These are phyloP conservation scores for Neonectria punicea DNA, from an alignment of 2,329 filamentous ascomycete species.

Conservation along the genomic window DNA sequence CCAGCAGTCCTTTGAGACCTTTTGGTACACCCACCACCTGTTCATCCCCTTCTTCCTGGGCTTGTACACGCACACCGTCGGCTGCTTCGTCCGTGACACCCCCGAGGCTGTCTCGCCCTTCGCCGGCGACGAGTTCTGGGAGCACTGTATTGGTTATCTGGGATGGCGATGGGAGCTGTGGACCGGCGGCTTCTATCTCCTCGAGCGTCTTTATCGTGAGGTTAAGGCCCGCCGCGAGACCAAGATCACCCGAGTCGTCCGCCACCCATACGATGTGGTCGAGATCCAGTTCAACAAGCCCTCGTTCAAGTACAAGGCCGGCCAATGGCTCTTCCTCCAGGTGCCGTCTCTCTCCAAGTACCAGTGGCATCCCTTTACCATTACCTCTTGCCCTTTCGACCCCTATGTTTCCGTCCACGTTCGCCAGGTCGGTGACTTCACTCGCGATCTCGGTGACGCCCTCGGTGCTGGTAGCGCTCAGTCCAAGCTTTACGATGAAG, in stretches of 20 bases:
- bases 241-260: conserved; percentile 91
- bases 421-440: conserved; percentile 97
- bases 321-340: conserved; percentile 98
- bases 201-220: conserved; percentile 91
- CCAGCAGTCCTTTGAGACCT: conserved; percentile 97
- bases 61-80: conserved; percentile 94
- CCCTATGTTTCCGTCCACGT: conserved; percentile 95
- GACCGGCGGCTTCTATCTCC: conserved; percentile 84
- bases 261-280: conserved; percentile 95
- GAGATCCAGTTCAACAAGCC: conserved; percentile 98
- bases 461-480: conserved; percentile 92
- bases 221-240: conserved; percentile 85
- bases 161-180: conserved; percentile 98
- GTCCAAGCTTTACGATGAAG: conserved; percentile 86
- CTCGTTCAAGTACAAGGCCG: conserved; percentile 97
- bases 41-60: conserved; percentile 95
- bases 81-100: conserved; percentile 94
- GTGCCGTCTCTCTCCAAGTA: conserved; percentile 87
- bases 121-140: conserved; percentile 84
- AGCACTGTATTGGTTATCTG: conserved; percentile 92
- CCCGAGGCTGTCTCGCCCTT: conserved; percentile 81
- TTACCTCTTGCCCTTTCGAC: conserved; percentile 97
- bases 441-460: conserved; percentile 89
- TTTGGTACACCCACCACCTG: conserved; percentile 99
- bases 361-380: conserved; percentile 99